Conservation (phyloP, 2,329 filamentous ascomycete species). For the Cercospora berteroae region DNA sequence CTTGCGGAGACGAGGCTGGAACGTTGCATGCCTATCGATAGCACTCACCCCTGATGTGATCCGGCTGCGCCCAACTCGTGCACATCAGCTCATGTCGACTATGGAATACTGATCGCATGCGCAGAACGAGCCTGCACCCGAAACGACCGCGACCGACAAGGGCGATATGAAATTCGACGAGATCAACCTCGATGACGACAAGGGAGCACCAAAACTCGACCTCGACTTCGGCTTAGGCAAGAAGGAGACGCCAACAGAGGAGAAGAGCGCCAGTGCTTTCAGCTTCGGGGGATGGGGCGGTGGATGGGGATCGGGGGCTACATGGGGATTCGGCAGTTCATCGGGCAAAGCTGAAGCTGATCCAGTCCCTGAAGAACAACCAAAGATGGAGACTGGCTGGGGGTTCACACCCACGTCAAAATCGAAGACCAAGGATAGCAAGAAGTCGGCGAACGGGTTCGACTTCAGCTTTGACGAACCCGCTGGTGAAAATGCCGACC, state of each 20-base stretch:
- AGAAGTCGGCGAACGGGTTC: constrained; percentile 39
- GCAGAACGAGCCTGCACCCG: constrained; percentile 32
- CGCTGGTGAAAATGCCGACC: constrained; percentile 19
- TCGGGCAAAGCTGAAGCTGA: constrained; percentile 26
- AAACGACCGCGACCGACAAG: constrained; percentile 27
- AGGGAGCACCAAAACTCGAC: constrained; percentile 47
- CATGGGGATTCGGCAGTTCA: constrained; percentile 38
- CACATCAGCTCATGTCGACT: constrained; percentile 18
- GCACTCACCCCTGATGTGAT: constrained; percentile 22
- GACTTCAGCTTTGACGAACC: constrained; percentile 34
- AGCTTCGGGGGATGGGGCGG: constrained; percentile 37
- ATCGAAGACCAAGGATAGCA: constrained; percentile 32
- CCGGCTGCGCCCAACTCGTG: constrained; percentile 10
- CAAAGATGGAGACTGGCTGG: constrained; percentile 31
- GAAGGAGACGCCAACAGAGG: constrained; percentile 26
- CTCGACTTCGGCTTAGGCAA: constrained; percentile 43
- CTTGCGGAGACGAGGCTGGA: constrained; percentile 14
- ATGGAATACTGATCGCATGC: constrained; percentile 22
- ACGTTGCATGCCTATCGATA: constrained; percentile 29
- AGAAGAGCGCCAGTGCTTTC: constrained; percentile 34
- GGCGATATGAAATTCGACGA: constrained; percentile 47
- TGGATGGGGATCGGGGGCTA: constrained; percentile 35
- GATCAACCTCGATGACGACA: constrained; percentile 47
- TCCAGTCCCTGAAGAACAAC: constrained; percentile 9
- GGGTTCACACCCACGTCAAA: constrained; percentile 31